Evolutionary conservation across 2,329 filamentous ascomycete genomes (phyloP).

Genomic region (Hortaea sp.): DNA sequence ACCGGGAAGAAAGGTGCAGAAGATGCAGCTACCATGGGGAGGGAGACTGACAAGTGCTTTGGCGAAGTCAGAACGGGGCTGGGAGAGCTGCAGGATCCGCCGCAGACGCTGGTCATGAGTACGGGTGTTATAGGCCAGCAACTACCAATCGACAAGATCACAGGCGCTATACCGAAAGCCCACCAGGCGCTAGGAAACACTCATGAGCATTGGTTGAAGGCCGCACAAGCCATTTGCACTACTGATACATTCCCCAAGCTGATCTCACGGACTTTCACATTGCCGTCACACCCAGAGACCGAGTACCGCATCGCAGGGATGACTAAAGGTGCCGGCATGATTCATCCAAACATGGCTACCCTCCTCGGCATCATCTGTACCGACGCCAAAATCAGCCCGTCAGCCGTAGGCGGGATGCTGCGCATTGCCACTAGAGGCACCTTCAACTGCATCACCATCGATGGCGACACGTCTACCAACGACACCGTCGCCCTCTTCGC

Average conservation of each 20-base stretch:
- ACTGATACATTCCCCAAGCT: constrained; percentile 98
- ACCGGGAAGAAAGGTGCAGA: constrained; percentile 83
- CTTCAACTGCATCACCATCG: constrained; percentile 95
- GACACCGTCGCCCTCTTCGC: constrained; percentile 92
- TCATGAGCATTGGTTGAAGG: constrained; percentile 77
- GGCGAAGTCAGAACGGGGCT: constrained; percentile 22
- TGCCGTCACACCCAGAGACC: constrained; percentile 66
- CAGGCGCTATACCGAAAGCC: constrained; percentile 68
- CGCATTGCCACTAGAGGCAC: constrained; percentile 66
- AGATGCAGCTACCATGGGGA: constrained; percentile 78
- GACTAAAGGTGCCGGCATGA: constrained; percentile 98
- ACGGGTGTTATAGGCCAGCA: constrained; percentile 95
- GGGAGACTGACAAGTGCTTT: constrained; percentile 60
- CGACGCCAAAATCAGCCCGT: constrained; percentile 67
- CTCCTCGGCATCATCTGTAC: constrained; percentile 86
- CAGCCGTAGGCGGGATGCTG: constrained; percentile 58
- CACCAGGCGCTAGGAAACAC: constrained; percentile 59
- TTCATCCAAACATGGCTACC: constrained; percentile 98
- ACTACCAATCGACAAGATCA: constrained; percentile 83
- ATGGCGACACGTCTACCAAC: constrained; percentile 95
- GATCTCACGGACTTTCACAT: constrained; percentile 68
- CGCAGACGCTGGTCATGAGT: constrained; percentile 87
- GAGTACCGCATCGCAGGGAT: constrained; percentile 85
- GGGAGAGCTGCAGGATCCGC: constrained; percentile 32
- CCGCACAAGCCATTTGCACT: constrained; percentile 89